These are phyloP conservation scores for Cladosporium sp. DNA, from an alignment of 2,329 filamentous ascomycete genomes.

Conservation along the genomic window DNA sequence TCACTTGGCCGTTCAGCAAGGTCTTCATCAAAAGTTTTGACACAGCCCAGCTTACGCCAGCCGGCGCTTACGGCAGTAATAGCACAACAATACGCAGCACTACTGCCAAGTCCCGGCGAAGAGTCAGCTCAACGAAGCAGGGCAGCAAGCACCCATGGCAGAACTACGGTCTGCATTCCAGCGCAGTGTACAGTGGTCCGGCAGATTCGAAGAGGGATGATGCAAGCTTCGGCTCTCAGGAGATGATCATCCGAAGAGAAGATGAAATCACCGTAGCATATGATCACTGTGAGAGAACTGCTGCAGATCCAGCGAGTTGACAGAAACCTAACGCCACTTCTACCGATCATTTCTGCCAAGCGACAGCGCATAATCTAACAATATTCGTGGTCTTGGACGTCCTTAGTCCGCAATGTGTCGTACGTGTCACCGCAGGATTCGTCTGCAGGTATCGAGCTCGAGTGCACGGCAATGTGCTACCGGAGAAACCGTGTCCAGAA, in stretches of 20 bases:
- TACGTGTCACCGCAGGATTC: too few relatives aligned
- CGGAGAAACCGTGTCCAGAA: constrained; percentile 12
- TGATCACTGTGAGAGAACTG: background rate
- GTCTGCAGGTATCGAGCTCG: too few relatives aligned
- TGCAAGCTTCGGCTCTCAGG: background rate
- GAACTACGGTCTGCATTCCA: background rate
- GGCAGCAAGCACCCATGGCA: background rate
- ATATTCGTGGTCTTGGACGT: too few relatives aligned
- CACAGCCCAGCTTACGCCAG: background rate
- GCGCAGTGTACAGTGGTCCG: background rate
- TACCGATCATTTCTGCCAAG: too few relatives aligned
- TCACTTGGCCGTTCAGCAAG: background rate
- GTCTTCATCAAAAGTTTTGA: background rate
- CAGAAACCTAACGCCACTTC: too few relatives aligned
- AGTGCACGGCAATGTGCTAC: background rate
- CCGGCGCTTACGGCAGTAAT: background rate
- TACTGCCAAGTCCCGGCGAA: background rate
- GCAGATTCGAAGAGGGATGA: background rate
- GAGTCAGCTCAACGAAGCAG: background rate
- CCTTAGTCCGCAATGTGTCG: too few relatives aligned
- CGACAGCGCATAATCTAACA: too few relatives aligned
- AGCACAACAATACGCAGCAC: too few relatives aligned
- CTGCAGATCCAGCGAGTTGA: too few relatives aligned
- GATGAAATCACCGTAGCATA: background rate
- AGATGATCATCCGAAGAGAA: constrained; percentile 5